phyloP scores from a whole-genome alignment of 768 basidiomycete species.

The Hygrophorus russula region DNA sequence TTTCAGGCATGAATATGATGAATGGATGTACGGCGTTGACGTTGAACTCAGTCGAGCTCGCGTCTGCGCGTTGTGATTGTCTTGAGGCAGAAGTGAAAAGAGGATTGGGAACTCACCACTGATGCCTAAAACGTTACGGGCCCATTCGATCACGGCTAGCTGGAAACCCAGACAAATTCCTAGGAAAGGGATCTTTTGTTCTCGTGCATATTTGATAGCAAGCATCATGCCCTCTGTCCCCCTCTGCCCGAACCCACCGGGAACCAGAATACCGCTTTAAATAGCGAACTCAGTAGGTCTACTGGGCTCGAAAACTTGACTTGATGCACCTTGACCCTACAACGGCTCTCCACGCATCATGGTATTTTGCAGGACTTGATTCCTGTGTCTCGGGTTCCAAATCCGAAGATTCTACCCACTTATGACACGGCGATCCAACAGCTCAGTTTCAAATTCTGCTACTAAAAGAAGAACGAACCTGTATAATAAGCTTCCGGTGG shows the following conservation, averaged over 20 bases:
- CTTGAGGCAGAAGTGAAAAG: not conserved
- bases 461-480: slow-evolving; percentile 35
- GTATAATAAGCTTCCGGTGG: slow-evolving; percentile 68
- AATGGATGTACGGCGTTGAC: slow-evolving; percentile 53
- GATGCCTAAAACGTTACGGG: slow-evolving; percentile 69
- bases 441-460: not conserved
- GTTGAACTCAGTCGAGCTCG: slow-evolving; percentile 78
- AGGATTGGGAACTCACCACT: slow-evolving; percentile 27
- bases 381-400: slow-evolving; percentile 75
- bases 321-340: slow-evolving; percentile 73
- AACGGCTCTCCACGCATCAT: slow-evolving; percentile 90
- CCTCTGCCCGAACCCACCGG: slow-evolving; percentile 89
- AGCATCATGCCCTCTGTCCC: slow-evolving; percentile 97
- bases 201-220: slow-evolving; percentile 95
- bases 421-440: not conserved
- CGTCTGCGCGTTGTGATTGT: slow-evolving; percentile 33
- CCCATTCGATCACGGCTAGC: slow-evolving; percentile 92
- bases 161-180: slow-evolving; percentile 99
- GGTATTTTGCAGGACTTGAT: slow-evolving; percentile 76
- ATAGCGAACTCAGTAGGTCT: slow-evolving; percentile 6
- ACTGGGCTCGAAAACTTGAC: not conserved
- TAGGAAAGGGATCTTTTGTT: slow-evolving; percentile 89
- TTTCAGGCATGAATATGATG: slow-evolving; percentile 97
- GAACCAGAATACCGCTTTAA: slow-evolving; percentile 85
- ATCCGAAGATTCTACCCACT: slow-evolving; percentile 97